Conservation (phyloP, 1,139 yeast species). For the Hansenula lynferdii region DNA sequence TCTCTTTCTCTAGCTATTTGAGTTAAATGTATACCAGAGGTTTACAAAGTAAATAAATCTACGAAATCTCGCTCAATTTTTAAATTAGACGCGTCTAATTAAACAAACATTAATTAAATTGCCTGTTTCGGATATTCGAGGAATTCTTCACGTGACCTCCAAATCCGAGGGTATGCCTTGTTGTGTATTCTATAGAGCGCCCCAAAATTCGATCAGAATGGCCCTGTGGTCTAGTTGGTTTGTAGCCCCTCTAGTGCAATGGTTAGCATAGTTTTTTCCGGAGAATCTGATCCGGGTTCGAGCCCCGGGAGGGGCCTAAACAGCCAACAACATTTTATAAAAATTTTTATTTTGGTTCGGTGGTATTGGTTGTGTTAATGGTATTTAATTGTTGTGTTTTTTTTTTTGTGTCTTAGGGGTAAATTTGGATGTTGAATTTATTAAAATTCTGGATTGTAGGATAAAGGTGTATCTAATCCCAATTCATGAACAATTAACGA, state of each 20-base stretch:
- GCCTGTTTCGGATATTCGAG: constrained; percentile 7
- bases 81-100: constrained; percentile 5
- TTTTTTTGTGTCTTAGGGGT: no score
- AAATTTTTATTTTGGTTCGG: not conserved
- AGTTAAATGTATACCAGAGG: no score
- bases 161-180: not conserved
- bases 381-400: no score
- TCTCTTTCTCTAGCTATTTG: no score
- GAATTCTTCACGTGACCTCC: not conserved
- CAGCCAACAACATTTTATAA: not conserved
- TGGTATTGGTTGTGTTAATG: no score
- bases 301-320: constrained; percentile 40
- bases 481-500: no score
- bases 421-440: no score
- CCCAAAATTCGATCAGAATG: constrained; percentile 1
- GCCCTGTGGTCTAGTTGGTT: constrained; percentile 4
- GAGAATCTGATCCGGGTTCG: constrained; percentile 46
- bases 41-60: no score
- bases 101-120: constrained; percentile 1
- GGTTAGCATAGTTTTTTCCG: constrained; percentile 43
- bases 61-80: no score
- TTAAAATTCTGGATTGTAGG: no score
- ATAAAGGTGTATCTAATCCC: no score
- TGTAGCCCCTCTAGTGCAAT: constrained; percentile 33
- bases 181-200: no score